Percentiles rank a stretch among this genome's conserved stretches.
Conservation (phyloP, 73 alveolate species). For the Tetrahymena thermophila region DNA sequence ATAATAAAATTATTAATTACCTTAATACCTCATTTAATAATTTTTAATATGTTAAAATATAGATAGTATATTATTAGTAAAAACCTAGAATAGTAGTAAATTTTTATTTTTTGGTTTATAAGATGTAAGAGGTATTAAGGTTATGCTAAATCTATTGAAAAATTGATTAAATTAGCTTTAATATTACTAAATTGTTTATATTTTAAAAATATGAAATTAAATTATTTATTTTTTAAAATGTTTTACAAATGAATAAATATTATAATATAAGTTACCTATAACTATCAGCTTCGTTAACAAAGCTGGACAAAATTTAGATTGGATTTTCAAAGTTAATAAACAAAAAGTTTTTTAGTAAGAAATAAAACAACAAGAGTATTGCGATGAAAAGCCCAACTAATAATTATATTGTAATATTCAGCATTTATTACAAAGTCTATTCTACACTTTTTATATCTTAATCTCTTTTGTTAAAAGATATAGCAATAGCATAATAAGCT, state of each 20-base stretch:
- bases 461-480: not conserved
- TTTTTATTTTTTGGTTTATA: too few relatives aligned
- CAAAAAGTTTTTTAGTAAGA: not conserved
- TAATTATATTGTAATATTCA: not conserved
- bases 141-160: too few relatives aligned
- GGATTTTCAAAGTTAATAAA: not conserved
- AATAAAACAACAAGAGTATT: not conserved
- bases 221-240: too few relatives aligned
- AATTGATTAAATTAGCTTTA: too few relatives aligned
- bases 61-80: too few relatives aligned
- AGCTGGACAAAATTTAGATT: not conserved
- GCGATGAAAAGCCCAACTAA: not conserved
- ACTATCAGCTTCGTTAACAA: not conserved
- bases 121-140: too few relatives aligned
- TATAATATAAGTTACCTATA: not conserved
- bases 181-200: too few relatives aligned
- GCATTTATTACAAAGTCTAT: not conserved
- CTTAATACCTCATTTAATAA: too few relatives aligned
- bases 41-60: too few relatives aligned
- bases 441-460: not conserved
- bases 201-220: too few relatives aligned
- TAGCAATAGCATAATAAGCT: not conserved
- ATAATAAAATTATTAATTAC: too few relatives aligned
- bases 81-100: too few relatives aligned
- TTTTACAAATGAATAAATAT: not conserved